Evolutionary conservation across 176 grass and related monocot genomes (phyloP).

Genomic region (Leersia perrieri): DNA sequence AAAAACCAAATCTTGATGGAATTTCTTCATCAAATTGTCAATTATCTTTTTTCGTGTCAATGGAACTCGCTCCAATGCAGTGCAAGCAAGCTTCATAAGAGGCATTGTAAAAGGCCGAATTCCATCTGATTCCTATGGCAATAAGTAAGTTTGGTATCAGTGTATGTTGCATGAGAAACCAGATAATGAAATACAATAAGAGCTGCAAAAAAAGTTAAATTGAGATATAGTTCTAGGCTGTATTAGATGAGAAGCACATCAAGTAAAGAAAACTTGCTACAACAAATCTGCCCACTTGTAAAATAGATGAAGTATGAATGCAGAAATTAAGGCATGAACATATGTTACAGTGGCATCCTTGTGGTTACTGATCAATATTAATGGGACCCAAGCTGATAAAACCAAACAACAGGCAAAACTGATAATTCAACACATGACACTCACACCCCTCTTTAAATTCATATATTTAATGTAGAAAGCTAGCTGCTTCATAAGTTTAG

Average conservation of each 20-base stretch:
- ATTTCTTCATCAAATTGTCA: slow-evolving; percentile 76
- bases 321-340: neutral
- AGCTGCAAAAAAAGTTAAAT: neutral
- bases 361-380: neutral
- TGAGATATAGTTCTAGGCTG: neutral
- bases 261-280: neutral
- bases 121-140: slow-evolving; percentile 80
- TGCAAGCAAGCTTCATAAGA: slow-evolving; percentile 96
- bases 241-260: neutral
- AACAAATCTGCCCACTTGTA: neutral
- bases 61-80: slow-evolving; percentile 91
- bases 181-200: neutral
- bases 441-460: neutral
- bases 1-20: slow-evolving; percentile 95
- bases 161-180: neutral
- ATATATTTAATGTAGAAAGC: neutral
- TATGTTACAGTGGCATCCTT: neutral
- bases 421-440: neutral
- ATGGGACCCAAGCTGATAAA: neutral
- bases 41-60: slow-evolving; percentile 74
- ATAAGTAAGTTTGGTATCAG: slow-evolving; percentile 13
- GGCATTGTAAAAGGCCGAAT: slow-evolving; percentile 98
- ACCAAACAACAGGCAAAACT: neutral
- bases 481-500: neutral
- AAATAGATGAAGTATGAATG: neutral